Percentiles rank a stretch among this genome's conserved stretches.
Evolutionary conservation across 2,329 filamentous ascomycete species (phyloP).

Genomic region (Fusarium gaditjirri): DNA sequence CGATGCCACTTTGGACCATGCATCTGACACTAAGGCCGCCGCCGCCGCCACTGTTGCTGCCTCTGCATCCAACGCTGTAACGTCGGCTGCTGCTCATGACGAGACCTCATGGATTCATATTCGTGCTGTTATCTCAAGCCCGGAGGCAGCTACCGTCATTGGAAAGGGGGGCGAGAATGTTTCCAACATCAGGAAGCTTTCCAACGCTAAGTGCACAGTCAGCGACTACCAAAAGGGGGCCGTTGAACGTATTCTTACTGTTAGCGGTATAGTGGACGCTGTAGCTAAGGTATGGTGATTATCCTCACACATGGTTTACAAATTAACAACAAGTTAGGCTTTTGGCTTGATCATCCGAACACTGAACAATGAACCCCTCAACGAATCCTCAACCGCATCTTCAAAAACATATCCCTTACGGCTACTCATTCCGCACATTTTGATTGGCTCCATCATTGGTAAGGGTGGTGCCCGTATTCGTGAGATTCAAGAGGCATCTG

Average conservation of each 20-base stretch:
- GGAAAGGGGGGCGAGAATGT: conserved; percentile 99
- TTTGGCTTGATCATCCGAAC: conserved; percentile 99
- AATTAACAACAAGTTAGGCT: conserved; percentile 66
- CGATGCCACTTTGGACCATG: conserved; percentile 38
- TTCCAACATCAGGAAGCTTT: conserved; percentile 93
- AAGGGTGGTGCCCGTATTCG: conserved; percentile 96
- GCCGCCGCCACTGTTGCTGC: conserved; percentile 52
- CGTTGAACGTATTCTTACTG: conserved; percentile 96
- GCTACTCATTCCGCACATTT: conserved; percentile 92
- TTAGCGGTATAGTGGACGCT: conserved; percentile 95
- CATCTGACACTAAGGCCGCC: conserved; percentile 55
- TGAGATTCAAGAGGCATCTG: conserved; percentile 98
- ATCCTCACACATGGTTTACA: neutral
- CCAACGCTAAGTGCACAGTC: conserved; percentile 97
- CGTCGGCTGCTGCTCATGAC: conserved; percentile 74
- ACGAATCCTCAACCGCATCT: conserved; percentile 86
- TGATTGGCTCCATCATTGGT: conserved; percentile 98
- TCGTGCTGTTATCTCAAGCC: conserved; percentile 95
- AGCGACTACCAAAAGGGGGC: conserved; percentile 98
- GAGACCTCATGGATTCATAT: conserved; percentile 98
- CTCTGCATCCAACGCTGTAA: conserved; percentile 50
- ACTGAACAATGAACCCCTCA: conserved; percentile 94
- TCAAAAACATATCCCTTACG: conserved; percentile 98
- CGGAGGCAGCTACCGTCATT: conserved; percentile 96
- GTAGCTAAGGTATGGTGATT: conserved; percentile 83